These are phyloP conservation scores for Stentor roeselii DNA, from an alignment of 73 alveolate genomes.

Conservation along the genomic window DNA sequence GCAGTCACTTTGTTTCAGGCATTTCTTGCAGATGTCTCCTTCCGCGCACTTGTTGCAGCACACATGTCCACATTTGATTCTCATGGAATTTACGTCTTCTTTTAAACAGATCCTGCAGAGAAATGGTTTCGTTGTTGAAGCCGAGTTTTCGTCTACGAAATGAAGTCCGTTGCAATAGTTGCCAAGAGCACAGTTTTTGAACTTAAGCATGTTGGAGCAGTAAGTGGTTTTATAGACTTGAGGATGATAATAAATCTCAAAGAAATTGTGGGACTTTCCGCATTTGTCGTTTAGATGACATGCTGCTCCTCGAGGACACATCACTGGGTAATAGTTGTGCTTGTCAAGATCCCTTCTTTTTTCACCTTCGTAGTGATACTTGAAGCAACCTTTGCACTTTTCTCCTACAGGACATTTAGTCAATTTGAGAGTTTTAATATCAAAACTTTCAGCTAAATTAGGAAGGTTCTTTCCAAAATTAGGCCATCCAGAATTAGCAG, in stretches of 20 bases:
- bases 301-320: not conserved
- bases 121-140: not conserved
- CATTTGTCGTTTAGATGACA: not conserved
- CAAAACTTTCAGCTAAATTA: not conserved
- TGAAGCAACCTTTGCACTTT: not conserved
- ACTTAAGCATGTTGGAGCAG: not conserved
- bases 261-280: not conserved
- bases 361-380: not conserved
- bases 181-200: not conserved
- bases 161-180: not conserved
- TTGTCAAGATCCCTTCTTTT: not conserved
- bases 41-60: not conserved
- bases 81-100: too few relatives aligned
- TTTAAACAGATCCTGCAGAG: not conserved
- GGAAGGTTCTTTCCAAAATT: not conserved
- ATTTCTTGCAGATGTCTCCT: not conserved
- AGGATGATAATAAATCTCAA: not conserved
- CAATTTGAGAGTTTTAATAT: not conserved
- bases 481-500: not conserved
- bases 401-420: not conserved
- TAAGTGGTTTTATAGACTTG: not conserved
- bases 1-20: not conserved
- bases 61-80: constrained; percentile 1
- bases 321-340: not conserved
- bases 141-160: not conserved